Evolutionary conservation across 768 basidiomycete species (phyloP).

Genomic region (Asterophora lycoperdoides): DNA sequence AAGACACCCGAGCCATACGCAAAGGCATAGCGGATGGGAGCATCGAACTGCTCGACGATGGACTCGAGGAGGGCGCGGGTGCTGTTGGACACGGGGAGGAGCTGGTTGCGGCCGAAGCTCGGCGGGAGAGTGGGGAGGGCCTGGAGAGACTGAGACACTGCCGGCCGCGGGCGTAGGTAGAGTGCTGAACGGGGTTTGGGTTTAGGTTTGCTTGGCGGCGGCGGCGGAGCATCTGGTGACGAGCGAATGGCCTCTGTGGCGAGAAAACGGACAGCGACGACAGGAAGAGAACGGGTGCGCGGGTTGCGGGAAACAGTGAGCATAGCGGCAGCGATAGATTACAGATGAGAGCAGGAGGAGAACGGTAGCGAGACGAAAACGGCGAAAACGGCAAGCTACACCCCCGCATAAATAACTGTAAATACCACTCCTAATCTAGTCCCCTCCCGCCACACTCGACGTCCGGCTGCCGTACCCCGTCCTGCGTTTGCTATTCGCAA

Average conservation of each 20-base stretch:
- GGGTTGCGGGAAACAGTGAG: constrained; percentile 9
- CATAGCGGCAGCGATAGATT: constrained; percentile 1
- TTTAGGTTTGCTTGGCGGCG: constrained; percentile 21
- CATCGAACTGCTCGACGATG: constrained; percentile 77
- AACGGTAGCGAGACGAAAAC: too few relatives aligned
- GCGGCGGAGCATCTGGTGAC: constrained; percentile 32
- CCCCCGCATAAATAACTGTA: neutral
- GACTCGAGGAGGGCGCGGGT: constrained; percentile 77
- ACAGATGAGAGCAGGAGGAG: too few relatives aligned
- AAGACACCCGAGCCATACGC: constrained; percentile 98
- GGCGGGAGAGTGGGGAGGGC: constrained; percentile 57
- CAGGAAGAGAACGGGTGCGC: constrained; percentile 15
- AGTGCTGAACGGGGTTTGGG: constrained; percentile 34
- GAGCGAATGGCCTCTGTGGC: constrained; percentile 40
- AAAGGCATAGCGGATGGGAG: constrained; percentile 94
- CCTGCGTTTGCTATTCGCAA: constrained; percentile 1
- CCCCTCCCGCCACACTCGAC: constrained; percentile 9
- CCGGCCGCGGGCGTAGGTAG: constrained; percentile 46
- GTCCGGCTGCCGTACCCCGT: constrained; percentile 6
- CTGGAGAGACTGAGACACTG: constrained; percentile 30
- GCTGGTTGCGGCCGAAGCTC: constrained; percentile 76
- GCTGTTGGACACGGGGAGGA: constrained; percentile 73
- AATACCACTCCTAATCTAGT: constrained; percentile 5
- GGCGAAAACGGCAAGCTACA: too few relatives aligned
- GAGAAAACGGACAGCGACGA: constrained; percentile 35